Conservation (phyloP, 2,329 filamentous ascomycete genomes). For the Fusarium humuli region DNA sequence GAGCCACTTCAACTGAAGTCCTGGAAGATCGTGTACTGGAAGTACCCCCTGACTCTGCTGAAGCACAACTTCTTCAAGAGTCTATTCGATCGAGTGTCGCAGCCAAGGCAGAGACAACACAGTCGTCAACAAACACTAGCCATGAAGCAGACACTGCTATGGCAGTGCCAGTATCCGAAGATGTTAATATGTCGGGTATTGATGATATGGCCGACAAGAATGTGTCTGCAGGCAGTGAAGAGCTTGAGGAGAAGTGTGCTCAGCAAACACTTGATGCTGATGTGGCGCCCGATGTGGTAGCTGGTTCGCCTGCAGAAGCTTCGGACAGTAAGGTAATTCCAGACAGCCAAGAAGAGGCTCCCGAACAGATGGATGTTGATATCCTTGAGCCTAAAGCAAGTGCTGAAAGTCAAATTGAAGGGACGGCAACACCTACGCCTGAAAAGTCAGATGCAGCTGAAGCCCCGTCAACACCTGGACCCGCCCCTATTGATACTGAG, state of each 20-base stretch:
- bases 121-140: slow-evolving; percentile 2
- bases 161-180: slow-evolving; percentile 6
- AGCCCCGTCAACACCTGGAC: slow-evolving; percentile 24
- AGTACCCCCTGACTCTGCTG: slow-evolving; percentile 49
- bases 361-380: slow-evolving; percentile 54
- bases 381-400: slow-evolving; percentile 41
- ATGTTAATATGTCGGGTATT: slow-evolving; percentile 15
- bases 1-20: slow-evolving; percentile 31
- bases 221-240: background rate
- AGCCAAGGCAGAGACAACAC: slow-evolving; percentile 18
- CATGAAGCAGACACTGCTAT: slow-evolving; percentile 8
- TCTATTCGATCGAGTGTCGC: slow-evolving; percentile 50
- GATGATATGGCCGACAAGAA: background rate
- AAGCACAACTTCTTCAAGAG: slow-evolving; percentile 61
- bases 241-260: background rate
- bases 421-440: background rate
- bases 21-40: slow-evolving; percentile 40
- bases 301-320: slow-evolving; percentile 5
- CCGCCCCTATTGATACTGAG: background rate
- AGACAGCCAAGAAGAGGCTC: slow-evolving; percentile 51
- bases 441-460: slow-evolving; percentile 20
- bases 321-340: slow-evolving; percentile 47
- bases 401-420: slow-evolving; percentile 21
- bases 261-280: background rate
- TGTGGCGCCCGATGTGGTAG: background rate